phyloP scores from a whole-genome alignment of 495 filamentous ascomycete species.

The Hyaloscypha bicolor region DNA sequence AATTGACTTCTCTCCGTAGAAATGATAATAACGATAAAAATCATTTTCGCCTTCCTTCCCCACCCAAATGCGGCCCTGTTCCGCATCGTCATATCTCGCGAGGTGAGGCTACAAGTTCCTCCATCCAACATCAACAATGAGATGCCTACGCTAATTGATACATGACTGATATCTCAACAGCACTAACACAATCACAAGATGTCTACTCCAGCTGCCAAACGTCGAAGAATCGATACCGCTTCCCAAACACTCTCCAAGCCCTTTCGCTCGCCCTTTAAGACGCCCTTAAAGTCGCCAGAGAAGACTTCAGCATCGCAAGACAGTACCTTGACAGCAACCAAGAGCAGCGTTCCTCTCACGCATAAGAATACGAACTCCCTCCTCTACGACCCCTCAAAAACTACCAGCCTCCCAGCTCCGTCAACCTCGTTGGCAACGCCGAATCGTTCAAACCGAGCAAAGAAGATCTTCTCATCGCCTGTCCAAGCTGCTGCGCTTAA shows the following conservation, averaged over 20 bases:
- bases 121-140: slow-evolving; percentile 24
- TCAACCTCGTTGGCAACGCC: background rate
- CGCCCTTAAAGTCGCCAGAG: slow-evolving; percentile 69
- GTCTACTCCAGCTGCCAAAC: slow-evolving; percentile 46
- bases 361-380: slow-evolving; percentile 19
- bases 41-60: background rate
- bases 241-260: slow-evolving; percentile 59
- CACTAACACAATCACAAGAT: slow-evolving; percentile 29
- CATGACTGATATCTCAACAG: slow-evolving; percentile 22
- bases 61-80: background rate
- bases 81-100: slow-evolving; percentile 3
- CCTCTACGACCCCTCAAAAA: slow-evolving; percentile 6
- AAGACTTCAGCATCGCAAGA: slow-evolving; percentile 32
- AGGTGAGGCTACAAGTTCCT: background rate
- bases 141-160: slow-evolving; percentile 23
- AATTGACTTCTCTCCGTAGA: background rate
- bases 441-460: background rate
- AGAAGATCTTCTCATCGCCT: slow-evolving; percentile 28
- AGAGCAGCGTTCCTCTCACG: slow-evolving; percentile 11
- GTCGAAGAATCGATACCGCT: slow-evolving; percentile 55
- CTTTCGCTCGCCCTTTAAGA: slow-evolving; percentile 67
- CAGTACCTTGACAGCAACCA: slow-evolving; percentile 16
- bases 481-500: slow-evolving; percentile 27
- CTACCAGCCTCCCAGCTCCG: background rate
- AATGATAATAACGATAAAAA: background rate